phyloP scores from a whole-genome alignment of 495 filamentous ascomycete genomes.

The Penicillium crystallinum region DNA sequence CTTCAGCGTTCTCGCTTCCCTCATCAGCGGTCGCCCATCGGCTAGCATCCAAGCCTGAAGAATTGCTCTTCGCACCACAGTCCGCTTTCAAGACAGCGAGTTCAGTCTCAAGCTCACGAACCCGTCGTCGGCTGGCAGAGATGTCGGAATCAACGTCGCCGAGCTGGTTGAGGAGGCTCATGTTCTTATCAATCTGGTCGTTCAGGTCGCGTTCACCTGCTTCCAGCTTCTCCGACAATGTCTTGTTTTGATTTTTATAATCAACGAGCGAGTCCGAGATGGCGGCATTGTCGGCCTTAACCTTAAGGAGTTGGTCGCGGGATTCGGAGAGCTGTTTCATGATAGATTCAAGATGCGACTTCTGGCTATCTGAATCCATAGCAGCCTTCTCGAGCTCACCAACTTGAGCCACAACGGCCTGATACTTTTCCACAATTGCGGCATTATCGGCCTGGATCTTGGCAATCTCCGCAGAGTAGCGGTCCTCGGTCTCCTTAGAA shows the following conservation, averaged over 20 bases:
- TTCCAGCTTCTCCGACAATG: constrained; percentile 33
- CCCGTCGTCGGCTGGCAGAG: constrained; percentile 35
- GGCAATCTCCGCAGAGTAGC: constrained; percentile 30
- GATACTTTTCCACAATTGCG: constrained; percentile 31
- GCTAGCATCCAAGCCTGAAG: constrained; percentile 34
- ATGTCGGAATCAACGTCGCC: constrained; percentile 38
- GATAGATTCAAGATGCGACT: constrained; percentile 33
- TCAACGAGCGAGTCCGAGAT: constrained; percentile 30
- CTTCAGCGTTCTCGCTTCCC: constrained; percentile 25
- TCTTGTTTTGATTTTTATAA: constrained; percentile 24
- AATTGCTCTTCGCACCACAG: constrained; percentile 18
- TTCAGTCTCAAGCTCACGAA: constrained; percentile 45
- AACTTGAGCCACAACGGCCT: constrained; percentile 22
- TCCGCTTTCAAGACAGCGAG: constrained; percentile 36
- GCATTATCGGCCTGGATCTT: constrained; percentile 30
- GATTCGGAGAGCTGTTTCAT: constrained; percentile 30
- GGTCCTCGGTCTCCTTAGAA: constrained; percentile 28
- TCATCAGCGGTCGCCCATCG: constrained; percentile 39
- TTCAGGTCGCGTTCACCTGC: constrained; percentile 37
- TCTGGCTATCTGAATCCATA: constrained; percentile 22
- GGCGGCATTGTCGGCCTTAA: constrained; percentile 31
- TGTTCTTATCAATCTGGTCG: constrained; percentile 47
- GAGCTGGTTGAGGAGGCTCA: constrained; percentile 42
- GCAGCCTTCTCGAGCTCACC: constrained; percentile 35
- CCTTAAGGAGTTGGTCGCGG: constrained; percentile 30